Conservation (phyloP, 2,329 filamentous ascomycete genomes). For the Aureobasidium lini region DNA sequence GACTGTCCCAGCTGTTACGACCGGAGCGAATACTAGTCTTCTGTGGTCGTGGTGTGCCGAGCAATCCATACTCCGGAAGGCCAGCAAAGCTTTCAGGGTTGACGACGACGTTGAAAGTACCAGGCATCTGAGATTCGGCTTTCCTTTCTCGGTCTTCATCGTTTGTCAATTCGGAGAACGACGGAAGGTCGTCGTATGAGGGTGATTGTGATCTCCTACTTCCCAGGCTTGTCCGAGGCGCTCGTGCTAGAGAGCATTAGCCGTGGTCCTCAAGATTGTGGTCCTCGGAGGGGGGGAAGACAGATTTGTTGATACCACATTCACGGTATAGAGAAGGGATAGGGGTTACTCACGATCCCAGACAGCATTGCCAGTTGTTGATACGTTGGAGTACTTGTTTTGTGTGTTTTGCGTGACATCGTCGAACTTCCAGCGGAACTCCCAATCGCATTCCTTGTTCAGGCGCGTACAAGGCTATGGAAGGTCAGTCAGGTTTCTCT, state of each 20-base stretch:
- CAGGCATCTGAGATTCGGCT: slow-evolving; percentile 43
- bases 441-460: slow-evolving; percentile 52
- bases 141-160: slow-evolving; percentile 54
- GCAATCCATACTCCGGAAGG: slow-evolving; percentile 41
- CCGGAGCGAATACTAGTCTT: neutral
- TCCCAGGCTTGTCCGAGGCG: neutral
- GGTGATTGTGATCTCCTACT: slow-evolving; percentile 12
- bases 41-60: neutral
- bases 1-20: neutral
- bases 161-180: slow-evolving; percentile 45
- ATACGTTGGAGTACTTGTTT: slow-evolving; percentile 36
- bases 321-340: neutral
- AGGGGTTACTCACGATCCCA: slow-evolving; percentile 46
- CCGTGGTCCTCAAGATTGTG: neutral
- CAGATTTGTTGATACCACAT: neutral
- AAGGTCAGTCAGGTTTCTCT: neutral
- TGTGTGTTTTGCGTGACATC: slow-evolving; percentile 28
- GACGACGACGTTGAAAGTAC: slow-evolving; percentile 49
- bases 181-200: slow-evolving; percentile 43
- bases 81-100: slow-evolving; percentile 48
- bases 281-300: neutral
- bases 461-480: slow-evolving; percentile 45
- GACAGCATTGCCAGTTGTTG: slow-evolving; percentile 43
- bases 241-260: slow-evolving; percentile 10
- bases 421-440: slow-evolving; percentile 40